A percentile compares a stretch with the other conserved stretches of the same genome.
phyloP scores from a whole-genome alignment of 768 basidiomycete species.

The Calocybe gangraenosa region DNA sequence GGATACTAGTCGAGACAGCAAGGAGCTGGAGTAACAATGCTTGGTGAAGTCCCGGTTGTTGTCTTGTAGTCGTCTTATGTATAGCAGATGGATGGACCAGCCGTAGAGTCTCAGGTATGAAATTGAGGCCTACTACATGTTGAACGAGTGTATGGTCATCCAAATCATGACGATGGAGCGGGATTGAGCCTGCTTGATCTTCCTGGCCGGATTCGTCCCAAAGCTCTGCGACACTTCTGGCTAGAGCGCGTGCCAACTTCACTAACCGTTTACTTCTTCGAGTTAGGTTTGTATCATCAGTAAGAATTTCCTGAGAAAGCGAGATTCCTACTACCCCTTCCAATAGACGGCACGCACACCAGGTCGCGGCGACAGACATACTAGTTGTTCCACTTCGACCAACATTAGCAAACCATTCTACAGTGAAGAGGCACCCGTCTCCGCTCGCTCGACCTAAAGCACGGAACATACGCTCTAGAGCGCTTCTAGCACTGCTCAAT shows the following conservation, averaged over 20 bases:
- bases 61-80: slow-evolving; percentile 19
- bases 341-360: slow-evolving; percentile 76
- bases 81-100: slow-evolving; percentile 34
- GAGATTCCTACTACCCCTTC: slow-evolving; percentile 61
- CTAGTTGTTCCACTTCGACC: slow-evolving; percentile 39
- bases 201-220: slow-evolving; percentile 52
- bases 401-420: slow-evolving; percentile 76
- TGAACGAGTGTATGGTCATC: slow-evolving; percentile 40
- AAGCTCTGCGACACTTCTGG: slow-evolving; percentile 60
- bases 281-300: slow-evolving; percentile 11
- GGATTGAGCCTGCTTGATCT: slow-evolving; percentile 9
- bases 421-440: slow-evolving; percentile 65
- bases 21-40: slow-evolving; percentile 72
- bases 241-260: slow-evolving; percentile 60
- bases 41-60: slow-evolving; percentile 66
- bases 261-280: slow-evolving; percentile 49
- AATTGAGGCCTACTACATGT: slow-evolving; percentile 60
- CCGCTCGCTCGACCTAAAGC: slow-evolving; percentile 66
- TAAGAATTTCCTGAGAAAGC: slow-evolving; percentile 26
- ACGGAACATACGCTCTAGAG: slow-evolving; percentile 70
- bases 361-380: slow-evolving; percentile 67
- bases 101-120: slow-evolving; percentile 55
- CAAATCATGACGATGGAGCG: slow-evolving; percentile 27
- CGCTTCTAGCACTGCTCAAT: slow-evolving; percentile 44
- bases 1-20: slow-evolving; percentile 63